Evolutionary conservation across 2,329 filamentous ascomycete genomes (phyloP), one percentile per base, ranked within the genome.

Genomic region (Capronia coronata): DNA sequence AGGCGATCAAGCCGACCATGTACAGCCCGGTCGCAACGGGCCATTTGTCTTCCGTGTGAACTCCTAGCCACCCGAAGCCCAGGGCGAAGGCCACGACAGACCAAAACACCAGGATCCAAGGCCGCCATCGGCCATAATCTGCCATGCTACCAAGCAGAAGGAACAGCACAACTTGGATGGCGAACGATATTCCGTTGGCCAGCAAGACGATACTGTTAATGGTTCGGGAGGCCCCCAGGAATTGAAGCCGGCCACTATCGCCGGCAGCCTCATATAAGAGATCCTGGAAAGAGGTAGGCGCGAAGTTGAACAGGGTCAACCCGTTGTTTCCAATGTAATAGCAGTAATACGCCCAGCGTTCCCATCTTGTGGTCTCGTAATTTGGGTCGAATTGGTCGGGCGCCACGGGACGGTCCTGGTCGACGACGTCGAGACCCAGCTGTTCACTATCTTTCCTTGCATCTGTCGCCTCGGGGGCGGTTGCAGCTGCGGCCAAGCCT

Each of bases 241-340:
- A 84, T 1, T 60, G 58, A 18, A 84, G 64, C 1, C 75, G 68
- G 1, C 71, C 73, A 8, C 69, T 70, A 42, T 77, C 70, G 6
- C 76, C 73, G 2, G 78, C 79, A 0, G 81, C 80, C 62, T 82
- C 76, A 44, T 72, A 76, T 21, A 84, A 68, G 7, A 84, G 65
- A 58, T 83, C 83, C 59, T 84, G 81, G 49, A 83, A 82, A 14
- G 78, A 77, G 2, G 79, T 82, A 1, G 79, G 79, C 2, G 74
- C 80, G 62, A 82, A 83, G 61, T 81, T 83, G 74, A 82, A 83
- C 43, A 77, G 69, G 7, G 74, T 74, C 53, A 74, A 73, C 4
- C 81, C 81, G 63, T 84, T 84, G 61, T 82, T 78, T 40, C 82
- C 82, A 44, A 84, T 75, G 61, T 84, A 84, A 65, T 84, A 84